These are phyloP conservation scores for Lachnellula suecica DNA, from an alignment of 2,329 filamentous ascomycete genomes.

Conservation along the genomic window DNA sequence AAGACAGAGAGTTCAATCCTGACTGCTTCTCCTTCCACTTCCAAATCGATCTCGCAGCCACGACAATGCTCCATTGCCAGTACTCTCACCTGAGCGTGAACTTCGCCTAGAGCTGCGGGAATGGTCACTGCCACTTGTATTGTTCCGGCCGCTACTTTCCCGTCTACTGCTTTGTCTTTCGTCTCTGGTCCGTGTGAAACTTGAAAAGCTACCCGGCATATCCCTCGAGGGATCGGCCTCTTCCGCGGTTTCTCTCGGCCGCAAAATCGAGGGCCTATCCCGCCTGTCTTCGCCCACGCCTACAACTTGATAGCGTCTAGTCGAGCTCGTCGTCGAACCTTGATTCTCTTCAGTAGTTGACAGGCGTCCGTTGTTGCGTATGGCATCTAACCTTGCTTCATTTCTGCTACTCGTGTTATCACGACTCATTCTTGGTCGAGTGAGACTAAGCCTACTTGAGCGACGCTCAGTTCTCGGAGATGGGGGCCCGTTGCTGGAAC, in stretches of 20 bases:
- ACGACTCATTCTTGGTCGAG: conserved; percentile 13
- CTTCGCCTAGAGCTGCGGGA: conserved; percentile 22
- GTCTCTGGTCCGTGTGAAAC: neutral
- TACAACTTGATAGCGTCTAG: conserved; percentile 7
- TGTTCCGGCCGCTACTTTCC: conserved; percentile 13
- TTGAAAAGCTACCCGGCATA: neutral
- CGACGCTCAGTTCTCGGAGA: conserved; percentile 16
- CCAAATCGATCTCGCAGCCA: conserved; percentile 29
- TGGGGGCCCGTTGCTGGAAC: conserved; percentile 13
- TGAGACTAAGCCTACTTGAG: conserved; percentile 17
- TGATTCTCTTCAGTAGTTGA: conserved; percentile 18
- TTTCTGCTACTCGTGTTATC: conserved; percentile 20
- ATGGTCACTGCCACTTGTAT: conserved; percentile 28
- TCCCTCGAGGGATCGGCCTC: conserved; percentile 6
- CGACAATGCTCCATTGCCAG: conserved; percentile 16
- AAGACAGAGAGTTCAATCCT: conserved; percentile 3
- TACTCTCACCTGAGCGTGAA: conserved; percentile 16
- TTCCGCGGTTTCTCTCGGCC: neutral
- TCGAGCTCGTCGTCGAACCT: conserved; percentile 1
- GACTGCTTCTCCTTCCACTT: neutral
- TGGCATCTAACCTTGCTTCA: conserved; percentile 29
- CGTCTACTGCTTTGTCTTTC: neutral
- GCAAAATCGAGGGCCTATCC: neutral
- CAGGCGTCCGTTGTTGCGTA: conserved; percentile 22
- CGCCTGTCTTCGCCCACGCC: conserved; percentile 7